phyloP scores from a whole-genome alignment of 306 rosid species.

The Rosa rugosa region DNA sequence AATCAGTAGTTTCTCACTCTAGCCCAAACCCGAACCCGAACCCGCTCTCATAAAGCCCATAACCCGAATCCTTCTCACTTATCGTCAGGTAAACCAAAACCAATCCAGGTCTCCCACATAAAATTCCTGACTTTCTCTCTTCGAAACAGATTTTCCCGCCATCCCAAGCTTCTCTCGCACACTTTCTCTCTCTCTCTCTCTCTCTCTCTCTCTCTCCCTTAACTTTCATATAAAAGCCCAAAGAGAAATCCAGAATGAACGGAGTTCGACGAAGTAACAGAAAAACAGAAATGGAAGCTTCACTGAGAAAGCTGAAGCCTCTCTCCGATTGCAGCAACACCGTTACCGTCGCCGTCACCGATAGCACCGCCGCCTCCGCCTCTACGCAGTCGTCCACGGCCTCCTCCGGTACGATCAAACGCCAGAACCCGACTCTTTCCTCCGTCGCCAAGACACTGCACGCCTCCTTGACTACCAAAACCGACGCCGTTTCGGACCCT shows the following conservation, averaged over 20 bases:
- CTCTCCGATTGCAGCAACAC: constrained; percentile 65
- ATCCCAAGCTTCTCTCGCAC: constrained; percentile 7
- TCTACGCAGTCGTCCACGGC: constrained; percentile 35
- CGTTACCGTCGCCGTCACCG: constrained; percentile 27
- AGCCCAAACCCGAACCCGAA: background rate
- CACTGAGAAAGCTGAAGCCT: constrained; percentile 36
- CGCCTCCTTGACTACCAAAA: constrained; percentile 1
- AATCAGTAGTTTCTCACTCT: no score
- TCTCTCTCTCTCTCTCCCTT: background rate
- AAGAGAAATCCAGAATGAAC: constrained; percentile 1
- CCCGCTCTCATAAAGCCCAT: background rate
- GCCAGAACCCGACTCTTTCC: constrained; percentile 30
- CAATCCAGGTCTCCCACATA: background rate
- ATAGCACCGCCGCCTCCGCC: background rate
- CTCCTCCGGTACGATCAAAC: constrained; percentile 27
- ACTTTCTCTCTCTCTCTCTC: no score
- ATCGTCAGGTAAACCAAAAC: no score
- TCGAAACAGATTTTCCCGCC: constrained; percentile 30
- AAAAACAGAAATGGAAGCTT: constrained; percentile 44
- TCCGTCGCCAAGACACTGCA: constrained; percentile 22
- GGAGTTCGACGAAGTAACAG: background rate
- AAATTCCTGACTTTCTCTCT: background rate
- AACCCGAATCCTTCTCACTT: no score
- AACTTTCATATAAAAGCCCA: background rate
- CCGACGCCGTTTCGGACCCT: constrained; percentile 25